Evolutionary conservation across 2,329 filamentous ascomycete genomes (phyloP), one percentile per base, ranked within the genome.

Genomic region (Phaeosphaeriaceae sp.): DNA sequence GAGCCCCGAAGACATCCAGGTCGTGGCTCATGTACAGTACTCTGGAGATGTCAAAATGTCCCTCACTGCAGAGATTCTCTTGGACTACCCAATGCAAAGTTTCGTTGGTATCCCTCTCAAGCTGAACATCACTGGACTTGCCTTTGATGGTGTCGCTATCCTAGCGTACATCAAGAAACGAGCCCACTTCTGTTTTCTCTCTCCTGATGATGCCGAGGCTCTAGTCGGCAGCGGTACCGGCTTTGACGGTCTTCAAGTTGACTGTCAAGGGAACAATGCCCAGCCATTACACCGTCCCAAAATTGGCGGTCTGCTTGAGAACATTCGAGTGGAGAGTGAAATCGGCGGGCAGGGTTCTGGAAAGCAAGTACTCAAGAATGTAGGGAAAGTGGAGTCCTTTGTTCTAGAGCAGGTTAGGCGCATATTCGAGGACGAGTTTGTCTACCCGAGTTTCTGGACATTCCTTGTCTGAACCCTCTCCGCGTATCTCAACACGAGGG

Each of bases 391-490:
- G 49, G 94, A 99, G 78, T 89, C 91, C 65, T 99, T 99, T 72
- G 91, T 99, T 48, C 81, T 99, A 51, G 93, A 97, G 72, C 93
- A 97, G 75, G 94, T 99, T 54, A 86, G 93, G 70, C 85, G 92
- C 67, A 97, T 99, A 63, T 97, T 99, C 67, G 94, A 99, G 75
- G 94, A 97, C 70, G 94, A 99, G 73, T 94, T 97, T 76, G 92
- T 97, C 54, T 97, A 96, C 76, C 94, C 94, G 36, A 97, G 92
- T 74, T 97, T 95, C 75, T 97, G 93, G 92, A 97, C 93, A 1
- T 97, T 97, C 73, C 77, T 99, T 64, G 87, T 97, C 36, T 96
- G 60, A 72, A 48, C 36, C 34, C 8, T 30, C 42, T 20, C 43
- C 35, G 17, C 50, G 6, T 21, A 29, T 21, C 28, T 43, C 21